phyloP scores from a whole-genome alignment of 208 protist genomes.

The Entamoeba histolytica region DNA sequence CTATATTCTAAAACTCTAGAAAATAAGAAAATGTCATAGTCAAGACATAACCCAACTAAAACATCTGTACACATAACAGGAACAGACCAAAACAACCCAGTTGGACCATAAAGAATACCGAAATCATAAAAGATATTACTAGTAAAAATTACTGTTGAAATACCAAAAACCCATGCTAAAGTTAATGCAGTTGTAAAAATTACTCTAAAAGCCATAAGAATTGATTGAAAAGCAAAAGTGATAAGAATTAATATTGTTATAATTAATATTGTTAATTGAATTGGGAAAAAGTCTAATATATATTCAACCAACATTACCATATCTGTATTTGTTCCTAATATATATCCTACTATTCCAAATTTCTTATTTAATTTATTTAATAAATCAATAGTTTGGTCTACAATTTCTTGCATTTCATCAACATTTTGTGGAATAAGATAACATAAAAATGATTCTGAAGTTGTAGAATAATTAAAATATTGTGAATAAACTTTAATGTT shows the following conservation, averaged over 20 bases:
- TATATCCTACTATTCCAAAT: neutral
- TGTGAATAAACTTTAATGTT: neutral
- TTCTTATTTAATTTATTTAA: neutral
- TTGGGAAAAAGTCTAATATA: conserved; percentile 22
- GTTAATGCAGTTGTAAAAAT: conserved; percentile 32
- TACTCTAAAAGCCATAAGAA: conserved; percentile 32
- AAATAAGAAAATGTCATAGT: conserved; percentile 45
- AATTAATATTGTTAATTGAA: conserved; percentile 16
- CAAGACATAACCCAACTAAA: conserved; percentile 38
- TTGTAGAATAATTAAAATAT: neutral
- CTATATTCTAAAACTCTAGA: conserved; percentile 22
- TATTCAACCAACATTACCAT: neutral
- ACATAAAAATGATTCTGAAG: neutral
- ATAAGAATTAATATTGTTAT: conserved; percentile 30
- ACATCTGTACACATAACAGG: conserved; percentile 33
- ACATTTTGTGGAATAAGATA: neutral
- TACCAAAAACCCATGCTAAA: conserved; percentile 24
- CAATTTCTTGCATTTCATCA: neutral
- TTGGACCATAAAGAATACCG: neutral
- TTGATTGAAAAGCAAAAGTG: conserved; percentile 25
- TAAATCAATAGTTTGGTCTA: neutral
- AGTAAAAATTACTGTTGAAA: conserved; percentile 29
- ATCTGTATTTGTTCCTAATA: neutral
- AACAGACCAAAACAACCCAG: conserved; percentile 19
- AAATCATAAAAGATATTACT: neutral